Base-by-base conservation (phyloP, 2,329 filamentous ascomycete species). In the Aspergillus pseudotamarii region DNA sequence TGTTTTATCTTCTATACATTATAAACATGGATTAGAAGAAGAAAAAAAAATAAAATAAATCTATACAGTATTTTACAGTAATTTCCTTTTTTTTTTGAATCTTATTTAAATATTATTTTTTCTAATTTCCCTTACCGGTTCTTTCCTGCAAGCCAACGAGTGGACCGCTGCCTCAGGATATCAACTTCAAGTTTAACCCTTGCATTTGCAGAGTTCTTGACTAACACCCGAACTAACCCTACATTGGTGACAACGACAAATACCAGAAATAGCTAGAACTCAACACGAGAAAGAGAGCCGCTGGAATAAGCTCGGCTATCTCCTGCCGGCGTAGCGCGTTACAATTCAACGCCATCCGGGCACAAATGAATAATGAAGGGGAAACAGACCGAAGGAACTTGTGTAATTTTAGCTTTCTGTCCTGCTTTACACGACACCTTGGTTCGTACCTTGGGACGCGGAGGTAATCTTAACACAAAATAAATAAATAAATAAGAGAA, bases 151-250 rank as follows among this genome's bases (percentile, higher is more conserved):
- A 61, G 57, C 63, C 59, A 45, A 62, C 34, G 30, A 64, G 63
- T 58, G 63, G 56, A 55, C 60, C 65, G 60, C 38, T 61, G 48
- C 48, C 48, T 51, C 61, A 67, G 58, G 58, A 62, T 63, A 59
- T 55, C 53, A 57, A 57, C 48, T n/a, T 41, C 38, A 41, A 53
- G 55, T 57, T 56, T 36, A 59, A 66, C 66, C 66, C 66, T 68
- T 68, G 66, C 66, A 64, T 67, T 26, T 41, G n/a, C 21, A 30
- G 60, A 57, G 63, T 63, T 62, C 65, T 53, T 66, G 56, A 58
- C 60, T 60, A 62, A 51, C 48, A 32, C 21, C n/a, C 16, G 57
- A 63, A 61, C 59, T 58, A 53, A 55, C 58, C 50, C 58, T 60
- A 32, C 58, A 54, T 60, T 30, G 57, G 57, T 38, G 23, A 55